Base-by-base conservation (phyloP, 371 early-diverging fungal species). In the Apophysomyces ossiformis region DNA sequence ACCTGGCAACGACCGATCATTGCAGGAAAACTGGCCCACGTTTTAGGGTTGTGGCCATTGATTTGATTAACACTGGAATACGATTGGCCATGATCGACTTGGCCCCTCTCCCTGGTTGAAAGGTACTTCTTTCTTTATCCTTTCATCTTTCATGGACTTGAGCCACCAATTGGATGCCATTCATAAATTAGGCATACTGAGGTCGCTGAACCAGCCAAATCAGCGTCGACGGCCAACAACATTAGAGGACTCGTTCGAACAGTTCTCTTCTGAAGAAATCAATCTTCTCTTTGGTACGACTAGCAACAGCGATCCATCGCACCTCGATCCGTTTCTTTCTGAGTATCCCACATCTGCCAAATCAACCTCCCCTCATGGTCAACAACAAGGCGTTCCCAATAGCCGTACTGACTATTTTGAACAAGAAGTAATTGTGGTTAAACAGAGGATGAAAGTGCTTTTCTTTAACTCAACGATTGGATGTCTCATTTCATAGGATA, bases 21-120 rank as follows among this genome's bases (percentile, higher is more conserved):
- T 63, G 68, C 63, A 63, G 68, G 68, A 68, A 63, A 68, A 16
- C 9, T 16, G 44, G 68, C 63, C 68, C 68, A 68, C 68, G 68
- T 68, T 68, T 45, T 68, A 39, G 36, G 68, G 58, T 38, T 63
- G 59, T 50, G 68, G 68, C 68, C 46, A 32, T 61, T 68, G 68
- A 68, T 68, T 68, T 62, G 63, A 57, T 50, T 63, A 57, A 54
- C 39, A 12, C 39, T 38, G 56, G 37, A 47, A 32, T 57, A 37
- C 57, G 37, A 38, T 41, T 41, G 39, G 67, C 56, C 57, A 39
- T 35, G 59, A 12, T 54, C 56, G 60, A 57, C n/a, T 50, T 50
- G 50, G 61, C 58, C 65, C 59, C 58, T 58, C 60, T 45, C 16
- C 60, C 38, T 59, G 44, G 38, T 26, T 46, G 57, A 16, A 56